Evolutionary conservation across 768 basidiomycete genomes (phyloP), one percentile per base, ranked within the genome.

Genomic region (Auricularia sp.): DNA sequence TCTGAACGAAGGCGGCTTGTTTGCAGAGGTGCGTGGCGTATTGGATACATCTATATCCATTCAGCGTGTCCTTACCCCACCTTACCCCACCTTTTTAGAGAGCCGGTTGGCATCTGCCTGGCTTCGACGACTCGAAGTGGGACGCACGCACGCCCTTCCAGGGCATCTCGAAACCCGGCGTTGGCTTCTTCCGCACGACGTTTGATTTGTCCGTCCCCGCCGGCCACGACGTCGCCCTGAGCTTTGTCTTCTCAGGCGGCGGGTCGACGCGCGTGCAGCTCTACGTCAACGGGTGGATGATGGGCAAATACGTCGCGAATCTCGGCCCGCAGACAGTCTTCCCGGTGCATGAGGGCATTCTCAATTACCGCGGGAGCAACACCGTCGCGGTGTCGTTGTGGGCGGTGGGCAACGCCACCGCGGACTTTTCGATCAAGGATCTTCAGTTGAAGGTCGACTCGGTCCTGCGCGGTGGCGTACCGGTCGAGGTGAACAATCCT

Each of bases 141-240:
- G 71, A 72, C 1, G 62, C 73, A 3, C 82, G 88, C 62, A 78
- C 85, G 34, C 77, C 90, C 13, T 76, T 81, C 2, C 69, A 78
- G 29, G 88, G 89, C 6, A 77, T 91, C 24, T 86, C 87, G 0
- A 73, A 76, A 51, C 83, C 91, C 3, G 92, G 92, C 18, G 81
- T 92, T 29, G 92, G 91, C 5, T 92, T 93, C 77, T 93, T 92
- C 71, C 81, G 88, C 29, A 86, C 90, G 7, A 88, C 84, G 0
- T 89, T 94, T 73, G 76, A 83, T 16, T 75, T 93, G 45, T 70
- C 80, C 54, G 78, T 92, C 39, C 83, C 86, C 0, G 67, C 72
- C 11, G 84, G 80, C n/a, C 74, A 83, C 21, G 92, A 93, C 69
- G 81, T 84, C 3, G 82, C 83, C 67, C 75, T 92, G 69, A 87